Conservation (phyloP, 2,329 filamentous ascomycete species). For the Nigrograna mackinnonii region DNA sequence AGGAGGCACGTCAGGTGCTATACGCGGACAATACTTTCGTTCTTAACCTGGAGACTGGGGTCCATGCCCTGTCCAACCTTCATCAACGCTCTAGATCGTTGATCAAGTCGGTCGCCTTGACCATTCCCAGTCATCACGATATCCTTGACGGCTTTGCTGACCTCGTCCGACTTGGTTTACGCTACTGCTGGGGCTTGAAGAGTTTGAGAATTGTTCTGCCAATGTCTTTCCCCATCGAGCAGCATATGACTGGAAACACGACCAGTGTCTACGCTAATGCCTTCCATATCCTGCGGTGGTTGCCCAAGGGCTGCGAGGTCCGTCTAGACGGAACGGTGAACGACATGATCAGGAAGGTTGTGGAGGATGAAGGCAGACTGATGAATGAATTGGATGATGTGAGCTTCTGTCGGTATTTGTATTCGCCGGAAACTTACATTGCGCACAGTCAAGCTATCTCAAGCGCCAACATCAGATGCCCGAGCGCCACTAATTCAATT, state of each 20-base stretch:
- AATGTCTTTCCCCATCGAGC: constrained; percentile 31
- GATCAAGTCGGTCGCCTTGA: constrained; percentile 47
- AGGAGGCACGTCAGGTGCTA: constrained; percentile 33
- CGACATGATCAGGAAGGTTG: constrained; percentile 44
- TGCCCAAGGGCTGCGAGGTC: constrained; percentile 47
- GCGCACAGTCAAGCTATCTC: constrained; percentile 29
- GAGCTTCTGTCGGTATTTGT: constrained; percentile 7
- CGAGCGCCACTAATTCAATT: constrained; percentile 21
- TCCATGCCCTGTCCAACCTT: constrained; percentile 41
- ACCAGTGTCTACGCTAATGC: constrained; percentile 51
- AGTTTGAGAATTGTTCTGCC: constrained; percentile 45
- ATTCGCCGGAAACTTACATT: too few relatives aligned
- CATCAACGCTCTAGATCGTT: constrained; percentile 48
- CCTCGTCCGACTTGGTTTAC: constrained; percentile 47
- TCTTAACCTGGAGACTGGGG: constrained; percentile 41
- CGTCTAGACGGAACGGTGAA: constrained; percentile 44
- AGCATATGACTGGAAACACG: constrained; percentile 23
- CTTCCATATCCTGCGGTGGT: constrained; percentile 51
- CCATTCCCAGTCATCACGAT: constrained; percentile 51
- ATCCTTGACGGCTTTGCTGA: constrained; percentile 52
- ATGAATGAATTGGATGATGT: constrained; percentile 47
- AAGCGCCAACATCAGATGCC: constrained; percentile 44
- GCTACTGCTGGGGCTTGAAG: constrained; percentile 51
- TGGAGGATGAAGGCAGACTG: constrained; percentile 46
- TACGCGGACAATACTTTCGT: constrained; percentile 38